Conservation (phyloP, 441 rosid species). For the Biscutella laevigata region DNA sequence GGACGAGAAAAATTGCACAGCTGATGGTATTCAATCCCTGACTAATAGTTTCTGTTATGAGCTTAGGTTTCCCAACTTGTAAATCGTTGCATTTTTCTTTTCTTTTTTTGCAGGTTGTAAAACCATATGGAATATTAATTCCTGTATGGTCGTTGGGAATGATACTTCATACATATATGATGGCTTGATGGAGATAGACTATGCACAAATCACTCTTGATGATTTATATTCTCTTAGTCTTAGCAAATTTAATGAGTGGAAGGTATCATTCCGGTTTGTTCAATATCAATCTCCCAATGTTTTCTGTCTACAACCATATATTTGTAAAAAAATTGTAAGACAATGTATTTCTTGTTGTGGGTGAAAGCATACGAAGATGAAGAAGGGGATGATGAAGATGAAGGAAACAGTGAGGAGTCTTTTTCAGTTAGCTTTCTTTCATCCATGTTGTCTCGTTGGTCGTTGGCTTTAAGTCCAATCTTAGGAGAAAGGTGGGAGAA, state of each 20-base stretch:
- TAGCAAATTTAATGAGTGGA: slow-evolving; percentile 96
- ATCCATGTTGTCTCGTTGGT: slow-evolving; percentile 2
- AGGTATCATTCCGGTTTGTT: slow-evolving; percentile 88
- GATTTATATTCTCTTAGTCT: slow-evolving; percentile 90
- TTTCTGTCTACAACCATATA: background rate
- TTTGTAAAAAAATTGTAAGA: background rate
- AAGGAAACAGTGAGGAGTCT: slow-evolving; percentile 52
- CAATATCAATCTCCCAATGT: slow-evolving; percentile 19
- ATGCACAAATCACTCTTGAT: slow-evolving; percentile 80
- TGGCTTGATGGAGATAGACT: slow-evolving; percentile 96
- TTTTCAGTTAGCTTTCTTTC: slow-evolving; percentile 2
- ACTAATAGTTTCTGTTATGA: slow-evolving; percentile 90
- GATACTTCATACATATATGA: slow-evolving; percentile 87
- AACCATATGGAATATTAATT: slow-evolving; percentile 94
- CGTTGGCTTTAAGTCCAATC: background rate
- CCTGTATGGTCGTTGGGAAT: slow-evolving; percentile 86
- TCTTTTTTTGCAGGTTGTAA: slow-evolving; percentile 51
- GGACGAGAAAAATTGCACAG: slow-evolving; percentile 98
- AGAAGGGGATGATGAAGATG: slow-evolving; percentile 51
- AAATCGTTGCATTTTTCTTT: background rate
- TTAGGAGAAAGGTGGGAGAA: slow-evolving; percentile 46
- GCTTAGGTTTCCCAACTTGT: slow-evolving; percentile 4
- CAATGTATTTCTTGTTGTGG: slow-evolving; percentile 32
- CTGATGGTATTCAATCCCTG: slow-evolving; percentile 92
- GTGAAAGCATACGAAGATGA: slow-evolving; percentile 81